Percentiles rank a stretch among this genome's conserved stretches.
Conservation (phyloP, 1,284 basidiomycete genomes). For the Rhodotorula sp. region DNA sequence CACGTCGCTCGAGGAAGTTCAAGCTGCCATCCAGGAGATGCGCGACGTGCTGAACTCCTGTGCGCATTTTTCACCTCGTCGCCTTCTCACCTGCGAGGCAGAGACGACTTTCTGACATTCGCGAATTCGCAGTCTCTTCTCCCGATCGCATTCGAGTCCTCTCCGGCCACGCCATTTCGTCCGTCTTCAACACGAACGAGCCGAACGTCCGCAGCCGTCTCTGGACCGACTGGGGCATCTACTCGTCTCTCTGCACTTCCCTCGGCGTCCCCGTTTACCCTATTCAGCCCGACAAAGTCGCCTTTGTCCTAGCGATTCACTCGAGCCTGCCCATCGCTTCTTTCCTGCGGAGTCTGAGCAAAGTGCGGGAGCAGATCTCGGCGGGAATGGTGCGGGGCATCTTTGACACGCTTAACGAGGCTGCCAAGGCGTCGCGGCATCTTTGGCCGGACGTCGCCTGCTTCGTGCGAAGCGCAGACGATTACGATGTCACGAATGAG, state of each 20-base stretch:
- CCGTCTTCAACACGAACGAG: constrained; percentile 9
- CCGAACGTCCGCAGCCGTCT: neutral
- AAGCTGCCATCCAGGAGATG: neutral
- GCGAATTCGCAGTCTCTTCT: too few relatives aligned
- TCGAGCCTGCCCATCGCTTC: constrained; percentile 7
- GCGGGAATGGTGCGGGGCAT: neutral
- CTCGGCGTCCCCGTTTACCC: constrained; percentile 28
- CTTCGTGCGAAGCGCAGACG: neutral
- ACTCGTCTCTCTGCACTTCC: constrained; percentile 1
- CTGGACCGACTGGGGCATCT: constrained; percentile 10
- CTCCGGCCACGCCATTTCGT: neutral
- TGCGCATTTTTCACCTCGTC: neutral
- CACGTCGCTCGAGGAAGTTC: neutral
- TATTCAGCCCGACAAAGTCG: constrained; percentile 23
- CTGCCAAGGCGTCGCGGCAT: constrained; percentile 14
- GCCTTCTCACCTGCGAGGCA: neutral
- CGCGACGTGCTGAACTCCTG: neutral
- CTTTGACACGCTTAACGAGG: constrained; percentile 8
- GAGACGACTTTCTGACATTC: too few relatives aligned
- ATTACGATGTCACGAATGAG: constrained; percentile 8
- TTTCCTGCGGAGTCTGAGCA: constrained; percentile 1
- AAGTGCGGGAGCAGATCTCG: neutral
- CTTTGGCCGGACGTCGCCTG: constrained; percentile 11
- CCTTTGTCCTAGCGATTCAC: constrained; percentile 16
- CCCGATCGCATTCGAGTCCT: neutral